A percentile compares a stretch with the other conserved stretches of the same genome.
Conservation (phyloP, 2,329 filamentous ascomycete genomes). For the Xylaria sp. region DNA sequence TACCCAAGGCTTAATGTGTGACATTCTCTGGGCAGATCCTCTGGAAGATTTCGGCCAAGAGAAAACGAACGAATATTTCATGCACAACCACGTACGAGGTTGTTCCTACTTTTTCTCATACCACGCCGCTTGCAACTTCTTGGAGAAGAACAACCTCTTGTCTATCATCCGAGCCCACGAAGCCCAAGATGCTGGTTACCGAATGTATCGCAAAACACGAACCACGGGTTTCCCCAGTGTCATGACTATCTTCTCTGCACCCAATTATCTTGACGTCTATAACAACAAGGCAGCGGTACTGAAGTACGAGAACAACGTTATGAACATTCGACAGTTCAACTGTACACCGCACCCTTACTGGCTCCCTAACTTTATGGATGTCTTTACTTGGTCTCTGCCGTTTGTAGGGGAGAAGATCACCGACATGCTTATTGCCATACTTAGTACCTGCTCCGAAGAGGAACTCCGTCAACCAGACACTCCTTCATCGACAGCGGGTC, state of each 20-base stretch:
- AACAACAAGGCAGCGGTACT: constrained; percentile 99
- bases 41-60: constrained; percentile 98
- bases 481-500: constrained; percentile 74
- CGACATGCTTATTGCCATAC: constrained; percentile 98
- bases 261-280: constrained; percentile 98
- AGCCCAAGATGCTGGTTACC: constrained; percentile 96
- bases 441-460: constrained; percentile 99
- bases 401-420: constrained; percentile 99
- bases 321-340: constrained; percentile 99
- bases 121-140: constrained; percentile 93
- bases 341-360: constrained; percentile 99
- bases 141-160: constrained; percentile 98
- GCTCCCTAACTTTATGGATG: constrained; percentile 99
- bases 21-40: constrained; percentile 98
- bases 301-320: constrained; percentile 99
- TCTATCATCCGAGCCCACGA: constrained; percentile 98
- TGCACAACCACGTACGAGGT: constrained; percentile 97
- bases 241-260: constrained; percentile 99
- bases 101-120: constrained; percentile 99
- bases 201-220: constrained; percentile 98
- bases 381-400: constrained; percentile 99
- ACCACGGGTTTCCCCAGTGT: constrained; percentile 99
- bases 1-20: constrained; percentile 98
- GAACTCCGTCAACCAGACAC: constrained; percentile 87
- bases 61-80: constrained; percentile 96